These are phyloP conservation scores for Gastrodia elata DNA, from an alignment of 106 monocot genomes.

Conservation along the genomic window DNA sequence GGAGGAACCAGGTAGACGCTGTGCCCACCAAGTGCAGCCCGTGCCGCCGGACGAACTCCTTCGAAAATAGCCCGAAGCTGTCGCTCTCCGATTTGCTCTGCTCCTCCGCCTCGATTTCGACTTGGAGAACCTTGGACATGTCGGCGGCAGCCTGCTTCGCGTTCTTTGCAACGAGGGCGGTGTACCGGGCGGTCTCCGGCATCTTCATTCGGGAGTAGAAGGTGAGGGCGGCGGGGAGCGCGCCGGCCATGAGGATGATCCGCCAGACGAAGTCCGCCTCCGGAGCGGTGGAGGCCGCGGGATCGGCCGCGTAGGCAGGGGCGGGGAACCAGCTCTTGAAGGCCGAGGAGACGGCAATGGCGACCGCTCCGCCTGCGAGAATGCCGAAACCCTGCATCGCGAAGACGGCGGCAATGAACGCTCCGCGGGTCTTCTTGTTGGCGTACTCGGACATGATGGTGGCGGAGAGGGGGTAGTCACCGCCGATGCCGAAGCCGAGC, in stretches of 20 bases:
- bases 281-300: conserved; percentile 7
- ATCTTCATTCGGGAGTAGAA: conserved; percentile 20
- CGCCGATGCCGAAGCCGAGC: conserved; percentile 78
- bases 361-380: conserved; percentile 24
- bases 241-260: conserved; percentile 14
- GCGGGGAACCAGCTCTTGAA: conserved; percentile 16
- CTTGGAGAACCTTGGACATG: conserved; percentile 19
- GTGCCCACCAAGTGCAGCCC: conserved; percentile 19
- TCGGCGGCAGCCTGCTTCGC: conserved; percentile 16
- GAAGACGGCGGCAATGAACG: conserved; percentile 74
- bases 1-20: conserved; percentile 14
- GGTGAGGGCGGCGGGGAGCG: conserved; percentile 15
- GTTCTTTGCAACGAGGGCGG: conserved; percentile 16
- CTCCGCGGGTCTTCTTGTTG: conserved; percentile 71
- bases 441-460: conserved; percentile 92
- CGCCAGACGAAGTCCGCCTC: conserved; percentile 11
- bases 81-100: background rate
- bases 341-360: conserved; percentile 12
- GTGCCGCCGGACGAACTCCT: conserved; percentile 15
- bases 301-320: conserved; percentile 7
- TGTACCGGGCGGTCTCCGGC: conserved; percentile 21
- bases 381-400: conserved; percentile 33
- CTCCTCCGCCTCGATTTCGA: conserved; percentile 2
- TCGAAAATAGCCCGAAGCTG: conserved; percentile 16
- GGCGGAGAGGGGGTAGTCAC: conserved; percentile 73